Percentiles rank a stretch among this genome's conserved stretches.
phyloP scores from a whole-genome alignment of 306 rosid species.

The Pyrus pyrifolia region DNA sequence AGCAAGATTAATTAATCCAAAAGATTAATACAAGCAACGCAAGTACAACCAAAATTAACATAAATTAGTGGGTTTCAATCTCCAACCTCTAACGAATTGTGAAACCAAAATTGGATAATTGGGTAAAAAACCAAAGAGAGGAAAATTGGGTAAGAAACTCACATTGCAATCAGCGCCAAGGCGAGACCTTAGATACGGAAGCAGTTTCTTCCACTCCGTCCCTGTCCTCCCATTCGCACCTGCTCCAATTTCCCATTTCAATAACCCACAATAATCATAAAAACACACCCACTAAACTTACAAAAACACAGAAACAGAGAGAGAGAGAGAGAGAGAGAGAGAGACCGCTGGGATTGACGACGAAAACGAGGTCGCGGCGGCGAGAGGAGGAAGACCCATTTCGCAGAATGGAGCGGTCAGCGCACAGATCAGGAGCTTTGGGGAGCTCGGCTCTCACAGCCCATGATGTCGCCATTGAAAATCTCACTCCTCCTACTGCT shows the following conservation, averaged over 20 bases:
- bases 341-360: conserved; percentile 82
- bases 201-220: conserved; percentile 83
- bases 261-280: conserved; percentile 2
- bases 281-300: background rate
- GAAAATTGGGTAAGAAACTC: conserved; percentile 12
- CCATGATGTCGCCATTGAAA: conserved; percentile 40
- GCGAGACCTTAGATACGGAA: conserved; percentile 79
- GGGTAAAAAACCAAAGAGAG: conserved; percentile 4
- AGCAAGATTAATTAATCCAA: background rate
- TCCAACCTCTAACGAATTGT: background rate
- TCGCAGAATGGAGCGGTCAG: conserved; percentile 26
- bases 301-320: background rate
- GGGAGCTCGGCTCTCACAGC: conserved; percentile 57
- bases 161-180: conserved; percentile 70
- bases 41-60: background rate
- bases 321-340: conserved; percentile 11
- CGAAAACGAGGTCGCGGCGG: conserved; percentile 71
- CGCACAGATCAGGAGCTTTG: conserved; percentile 40
- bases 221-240: conserved; percentile 91
- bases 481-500: conserved; percentile 11
- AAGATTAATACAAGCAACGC: background rate
- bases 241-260: conserved; percentile 28
- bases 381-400: conserved; percentile 49
- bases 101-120: background rate
- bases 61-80: background rate